A percentile compares a stretch with the other conserved stretches of the same genome.
These are phyloP conservation scores for Xylariaceae sp. DNA, from an alignment of 2,329 filamentous ascomycete species.

Conservation along the genomic window DNA sequence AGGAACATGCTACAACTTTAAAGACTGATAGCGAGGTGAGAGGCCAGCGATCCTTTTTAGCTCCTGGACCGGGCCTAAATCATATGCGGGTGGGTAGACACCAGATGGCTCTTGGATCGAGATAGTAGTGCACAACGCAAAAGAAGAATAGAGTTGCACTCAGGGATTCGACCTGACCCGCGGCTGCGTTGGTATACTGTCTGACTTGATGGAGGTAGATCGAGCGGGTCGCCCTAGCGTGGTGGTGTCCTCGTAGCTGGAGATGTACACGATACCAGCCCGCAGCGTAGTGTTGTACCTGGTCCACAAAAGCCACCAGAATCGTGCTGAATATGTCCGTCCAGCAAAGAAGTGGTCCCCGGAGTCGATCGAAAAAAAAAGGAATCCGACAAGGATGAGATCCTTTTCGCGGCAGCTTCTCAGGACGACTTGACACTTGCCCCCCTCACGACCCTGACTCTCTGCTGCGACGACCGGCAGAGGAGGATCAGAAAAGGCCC, in stretches of 20 bases:
- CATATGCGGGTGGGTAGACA: slow-evolving; percentile 26
- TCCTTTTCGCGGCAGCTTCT: slow-evolving; percentile 16
- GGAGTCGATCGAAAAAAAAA: slow-evolving; percentile 20
- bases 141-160: slow-evolving; percentile 33
- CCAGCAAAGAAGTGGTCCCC: slow-evolving; percentile 23
- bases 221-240: slow-evolving; percentile 16
- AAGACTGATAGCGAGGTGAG: slow-evolving; percentile 25
- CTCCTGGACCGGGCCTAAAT: slow-evolving; percentile 31
- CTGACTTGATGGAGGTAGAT: slow-evolving; percentile 34
- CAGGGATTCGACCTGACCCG: slow-evolving; percentile 25
- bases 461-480: slow-evolving; percentile 10
- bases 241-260: slow-evolving; percentile 15
- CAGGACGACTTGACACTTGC: slow-evolving; percentile 22
- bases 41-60: slow-evolving; percentile 31
- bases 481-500: slow-evolving; percentile 4
- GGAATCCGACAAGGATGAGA: slow-evolving; percentile 25
- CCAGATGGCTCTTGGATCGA: slow-evolving; percentile 26
- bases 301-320: slow-evolving; percentile 27
- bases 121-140: slow-evolving; percentile 25
- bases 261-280: slow-evolving; percentile 21
- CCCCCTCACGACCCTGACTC: slow-evolving; percentile 16
- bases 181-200: slow-evolving; percentile 31
- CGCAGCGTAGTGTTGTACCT: slow-evolving; percentile 22
- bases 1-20: slow-evolving; percentile 33
- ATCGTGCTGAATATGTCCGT: slow-evolving; percentile 23